Evolutionary conservation across 306 rosid species (phyloP), one percentile per base, ranked within the genome.

Genomic region (Erythrophleum fordii): DNA sequence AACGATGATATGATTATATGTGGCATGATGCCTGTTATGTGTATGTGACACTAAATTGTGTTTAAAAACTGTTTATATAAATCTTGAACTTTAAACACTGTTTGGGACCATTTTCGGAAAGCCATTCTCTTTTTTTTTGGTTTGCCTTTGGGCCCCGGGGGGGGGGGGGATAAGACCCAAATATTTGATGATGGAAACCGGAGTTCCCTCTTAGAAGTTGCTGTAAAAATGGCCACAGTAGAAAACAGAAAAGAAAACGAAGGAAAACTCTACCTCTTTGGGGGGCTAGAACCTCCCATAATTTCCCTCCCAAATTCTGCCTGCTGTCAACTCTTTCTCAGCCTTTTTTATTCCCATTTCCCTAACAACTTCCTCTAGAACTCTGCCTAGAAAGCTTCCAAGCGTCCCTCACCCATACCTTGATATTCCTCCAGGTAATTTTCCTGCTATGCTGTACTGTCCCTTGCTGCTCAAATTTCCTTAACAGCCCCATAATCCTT

Each of bases 11-110:
- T 72, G 16, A 42, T 41, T 41, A 22, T 51, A 23, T 56, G 66
- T 74, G 28, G 35, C 8, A 17, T 51, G 59, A 53, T 61, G 52
- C 56, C 69, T 77, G 69, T 80, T 34, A 71, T 70, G 73, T 72
- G 64, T 80, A n/a, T 41, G 53, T 61, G 75, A 73, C 69, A 11
- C 34, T 61, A 16, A 14, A 34, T 44, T 46, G 29, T 22, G 70
- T 56, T 61, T 56, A 1, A 0, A 53, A 37, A 16, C 3, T 12
- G 11, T 42, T 22, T n/a, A 9, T 10, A 2, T 37, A 23, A 68
- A 11, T 12, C 10, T 55, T 20, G 26, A n/a, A 23, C 55, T 69
- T 44, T 0, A 22, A 22, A 23, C 11, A 23, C 13, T 69, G 55
- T 41, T 20, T 22, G 20, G 29, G 34, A 22, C 16, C 53, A 41